A percentile compares a stretch with the other conserved stretches of the same genome.
phyloP scores from a whole-genome alignment of 352 stramenopile species.

The Peronospora farinosa region DNA sequence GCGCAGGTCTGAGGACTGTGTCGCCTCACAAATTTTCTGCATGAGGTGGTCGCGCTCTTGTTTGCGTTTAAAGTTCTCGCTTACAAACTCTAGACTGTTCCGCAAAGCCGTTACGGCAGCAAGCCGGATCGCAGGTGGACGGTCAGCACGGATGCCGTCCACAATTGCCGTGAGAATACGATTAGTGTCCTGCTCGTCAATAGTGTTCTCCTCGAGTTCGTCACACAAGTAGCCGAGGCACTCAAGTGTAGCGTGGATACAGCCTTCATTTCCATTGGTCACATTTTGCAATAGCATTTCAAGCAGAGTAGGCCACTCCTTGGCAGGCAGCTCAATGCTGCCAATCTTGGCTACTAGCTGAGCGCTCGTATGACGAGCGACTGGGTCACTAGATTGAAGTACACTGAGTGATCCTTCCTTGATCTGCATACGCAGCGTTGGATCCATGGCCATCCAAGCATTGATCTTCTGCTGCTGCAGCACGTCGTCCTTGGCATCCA shows the following conservation, averaged over 20 bases:
- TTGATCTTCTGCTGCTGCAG: conserved; percentile 77
- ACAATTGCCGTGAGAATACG: conserved; percentile 96
- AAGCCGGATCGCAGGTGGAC: conserved; percentile 84
- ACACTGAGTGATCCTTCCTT: conserved; percentile 67
- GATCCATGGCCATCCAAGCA: conserved; percentile 73
- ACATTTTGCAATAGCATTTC: conserved; percentile 91
- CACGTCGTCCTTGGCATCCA: conserved; percentile 79
- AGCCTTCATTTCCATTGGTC: conserved; percentile 68
- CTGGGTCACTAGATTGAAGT: conserved; percentile 51
- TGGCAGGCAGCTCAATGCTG: conserved; percentile 89
- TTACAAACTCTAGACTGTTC: conserved; percentile 94
- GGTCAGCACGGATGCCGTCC: conserved; percentile 89
- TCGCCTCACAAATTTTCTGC: conserved; percentile 92
- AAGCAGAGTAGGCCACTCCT: conserved; percentile 93
- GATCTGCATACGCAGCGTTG: conserved; percentile 61
- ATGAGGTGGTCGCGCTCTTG: conserved; percentile 94
- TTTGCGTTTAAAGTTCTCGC: conserved; percentile 94
- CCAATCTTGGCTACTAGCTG: conserved; percentile 92
- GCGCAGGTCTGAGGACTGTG: conserved; percentile 83
- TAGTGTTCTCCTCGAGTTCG: conserved; percentile 62
- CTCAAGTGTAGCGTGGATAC: conserved; percentile 88
- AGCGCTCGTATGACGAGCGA: conserved; percentile 81
- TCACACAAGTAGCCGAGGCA: conserved; percentile 83
- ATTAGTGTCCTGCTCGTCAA: conserved; percentile 88
- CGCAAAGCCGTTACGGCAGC: conserved; percentile 89